Evolutionary conservation across 768 basidiomycete species (phyloP), one percentile per base, ranked within the genome.

Genomic region (Lentinula sp.): DNA sequence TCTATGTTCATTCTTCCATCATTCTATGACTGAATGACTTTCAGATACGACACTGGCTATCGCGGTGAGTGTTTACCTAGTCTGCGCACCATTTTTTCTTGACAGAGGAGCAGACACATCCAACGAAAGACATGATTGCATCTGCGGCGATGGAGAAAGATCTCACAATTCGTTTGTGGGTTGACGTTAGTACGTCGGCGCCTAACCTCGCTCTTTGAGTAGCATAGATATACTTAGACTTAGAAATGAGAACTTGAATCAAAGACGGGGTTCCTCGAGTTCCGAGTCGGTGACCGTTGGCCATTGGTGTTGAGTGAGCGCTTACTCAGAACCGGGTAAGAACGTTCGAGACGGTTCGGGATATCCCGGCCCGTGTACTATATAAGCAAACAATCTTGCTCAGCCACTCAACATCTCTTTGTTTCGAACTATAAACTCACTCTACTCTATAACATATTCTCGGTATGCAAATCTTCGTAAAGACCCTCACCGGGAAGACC

Each of bases 91-190:
- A 35, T 16, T 39, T 39, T 12, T 18, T 36, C 16, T 41, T 7
- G 12, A 33, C 54, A 37, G 48, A 42, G 15, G 48, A 35, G 18
- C 61, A 95, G 93, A 81, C 86, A 2, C 92, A 95, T 73, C 94
- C 95, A 1, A 80, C 76, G 20, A 81, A 76, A 56, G 80, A 78
- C 50, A 85, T 90, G 59, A 88, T 98, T 63, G 95, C 93, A 6
- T 92, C 93, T 4, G 92, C 91, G n/a, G 84, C 87, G 9, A 87
- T 92, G 82, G 93, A 95, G 66, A 93, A 93, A 65, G 95, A 96
- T 66, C 73, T 91, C 62, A 86, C 86, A 4, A 90, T 98, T 67
- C 81, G 87, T 57, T 66, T 98, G 15, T 97, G 95, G 95, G 76
- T 79, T 60, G 86, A 90, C 67, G 71, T 73, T 7, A 16, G 28